Percentiles rank a stretch among this genome's conserved stretches.
These are phyloP conservation scores for Mortierella sp. DNA, from an alignment of 371 early-diverging fungal genomes.

Conservation along the genomic window DNA sequence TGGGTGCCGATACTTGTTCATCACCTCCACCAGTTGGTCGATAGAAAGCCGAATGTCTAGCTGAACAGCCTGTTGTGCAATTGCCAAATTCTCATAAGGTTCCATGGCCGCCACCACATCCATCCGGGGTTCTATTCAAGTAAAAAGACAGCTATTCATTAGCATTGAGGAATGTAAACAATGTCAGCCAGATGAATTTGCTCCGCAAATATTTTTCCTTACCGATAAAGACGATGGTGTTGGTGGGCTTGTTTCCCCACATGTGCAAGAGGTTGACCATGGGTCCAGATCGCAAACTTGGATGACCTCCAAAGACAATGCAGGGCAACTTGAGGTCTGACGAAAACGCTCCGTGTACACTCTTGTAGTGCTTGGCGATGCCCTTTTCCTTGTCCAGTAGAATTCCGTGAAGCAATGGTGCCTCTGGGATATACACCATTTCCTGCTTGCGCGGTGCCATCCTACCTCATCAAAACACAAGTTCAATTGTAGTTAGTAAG, in stretches of 20 bases:
- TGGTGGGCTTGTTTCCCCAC: conserved; percentile 61
- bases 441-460: conserved; percentile 74
- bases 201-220: background rate
- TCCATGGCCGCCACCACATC: conserved; percentile 42
- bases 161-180: background rate
- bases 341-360: conserved; percentile 59
- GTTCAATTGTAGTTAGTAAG: background rate
- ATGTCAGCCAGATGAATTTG: background rate
- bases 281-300: conserved; percentile 61
- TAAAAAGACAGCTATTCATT: background rate
- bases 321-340: conserved; percentile 67
- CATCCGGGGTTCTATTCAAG: conserved; percentile 34
- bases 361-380: conserved; percentile 58
- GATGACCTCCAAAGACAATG: conserved; percentile 76
- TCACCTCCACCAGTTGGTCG: conserved; percentile 50
- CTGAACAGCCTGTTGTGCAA: conserved; percentile 36
- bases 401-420: conserved; percentile 69
- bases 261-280: conserved; percentile 59
- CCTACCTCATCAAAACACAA: conserved; percentile 55
- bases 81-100: conserved; percentile 40
- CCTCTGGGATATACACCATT: conserved; percentile 67
- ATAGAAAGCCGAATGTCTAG: conserved; percentile 49
- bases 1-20: conserved; percentile 41
- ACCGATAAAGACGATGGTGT: conserved; percentile 64
- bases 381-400: conserved; percentile 65